A percentile compares a stretch with the other conserved stretches of the same genome.
Evolutionary conservation across 1,284 basidiomycete genomes (phyloP).

Genomic region (Trichosporon faecale): DNA sequence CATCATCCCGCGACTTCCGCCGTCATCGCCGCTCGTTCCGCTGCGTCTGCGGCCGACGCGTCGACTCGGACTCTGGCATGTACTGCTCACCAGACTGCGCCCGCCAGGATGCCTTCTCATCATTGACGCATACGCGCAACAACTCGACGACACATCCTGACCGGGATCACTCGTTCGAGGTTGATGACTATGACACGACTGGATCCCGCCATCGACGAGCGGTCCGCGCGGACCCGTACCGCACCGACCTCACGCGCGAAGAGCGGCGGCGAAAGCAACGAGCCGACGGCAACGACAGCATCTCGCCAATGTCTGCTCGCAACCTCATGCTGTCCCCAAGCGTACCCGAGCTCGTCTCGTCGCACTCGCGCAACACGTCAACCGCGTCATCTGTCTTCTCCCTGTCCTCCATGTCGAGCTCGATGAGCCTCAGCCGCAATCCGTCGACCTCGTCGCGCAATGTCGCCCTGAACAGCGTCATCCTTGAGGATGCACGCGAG

Average conservation of each 20-base stretch:
- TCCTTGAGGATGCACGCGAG: conserved; percentile 38
- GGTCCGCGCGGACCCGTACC: conserved; percentile 1
- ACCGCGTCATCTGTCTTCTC: conserved; percentile 36
- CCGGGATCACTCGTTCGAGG: conserved; percentile 26
- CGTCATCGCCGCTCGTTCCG: conserved; percentile 12
- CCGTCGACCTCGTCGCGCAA: conserved; percentile 34
- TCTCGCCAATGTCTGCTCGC: conserved; percentile 25
- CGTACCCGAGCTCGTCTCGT: conserved; percentile 37
- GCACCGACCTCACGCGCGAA: conserved; percentile 31
- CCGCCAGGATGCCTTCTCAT: conserved; percentile 48
- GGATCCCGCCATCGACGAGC: conserved; percentile 23
- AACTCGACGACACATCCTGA: conserved; percentile 21
- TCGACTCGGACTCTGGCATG: conserved; percentile 39
- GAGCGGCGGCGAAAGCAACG: conserved; percentile 36
- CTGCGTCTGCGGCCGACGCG: conserved; percentile 32
- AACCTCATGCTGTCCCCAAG: conserved; percentile 20
- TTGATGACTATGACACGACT: conserved; percentile 19
- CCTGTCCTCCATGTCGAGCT: conserved; percentile 26
- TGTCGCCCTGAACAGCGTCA: conserved; percentile 32
- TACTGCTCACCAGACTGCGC: conserved; percentile 51
- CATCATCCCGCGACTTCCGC: background rate
- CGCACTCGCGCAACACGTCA: conserved; percentile 40
- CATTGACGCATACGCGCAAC: conserved; percentile 43
- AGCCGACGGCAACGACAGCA: conserved; percentile 32
- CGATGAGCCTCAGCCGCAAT: conserved; percentile 33